These are phyloP conservation scores for Quambalaria eucalypti DNA, from an alignment of 1,284 basidiomycete genomes.

Conservation along the genomic window DNA sequence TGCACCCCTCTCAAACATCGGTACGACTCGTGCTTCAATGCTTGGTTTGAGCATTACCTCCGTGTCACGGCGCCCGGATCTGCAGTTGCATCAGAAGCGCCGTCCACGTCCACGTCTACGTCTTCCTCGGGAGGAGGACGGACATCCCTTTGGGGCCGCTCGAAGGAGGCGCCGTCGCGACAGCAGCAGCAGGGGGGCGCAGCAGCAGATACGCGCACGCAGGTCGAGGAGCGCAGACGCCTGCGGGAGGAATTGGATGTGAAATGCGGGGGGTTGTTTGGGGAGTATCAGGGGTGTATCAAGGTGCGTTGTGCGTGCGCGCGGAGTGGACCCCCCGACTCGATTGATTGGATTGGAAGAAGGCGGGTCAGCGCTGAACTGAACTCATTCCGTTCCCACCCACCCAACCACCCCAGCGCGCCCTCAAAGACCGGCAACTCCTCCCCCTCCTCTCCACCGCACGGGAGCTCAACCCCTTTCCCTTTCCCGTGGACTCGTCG, in stretches of 20 bases:
- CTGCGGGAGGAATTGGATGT: constrained; percentile 56
- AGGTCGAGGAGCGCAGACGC: background rate
- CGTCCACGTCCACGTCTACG: constrained; percentile 11
- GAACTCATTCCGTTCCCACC: background rate
- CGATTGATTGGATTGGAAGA: background rate
- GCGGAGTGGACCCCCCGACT: background rate
- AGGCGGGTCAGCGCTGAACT: background rate
- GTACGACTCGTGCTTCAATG: constrained; percentile 89
- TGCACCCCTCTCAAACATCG: constrained; percentile 81
- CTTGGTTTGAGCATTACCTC: constrained; percentile 90
- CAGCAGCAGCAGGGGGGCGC: constrained; percentile 52
- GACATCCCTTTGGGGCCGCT: too few relatives aligned
- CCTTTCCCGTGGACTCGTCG: constrained; percentile 28
- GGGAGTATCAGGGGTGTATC: constrained; percentile 68
- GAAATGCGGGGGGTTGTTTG: constrained; percentile 72
- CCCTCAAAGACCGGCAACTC: constrained; percentile 69
- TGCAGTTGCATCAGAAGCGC: too few relatives aligned
- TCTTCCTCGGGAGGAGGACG: constrained; percentile 9
- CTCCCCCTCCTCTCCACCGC: constrained; percentile 69
- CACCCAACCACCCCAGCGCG: constrained; percentile 54
- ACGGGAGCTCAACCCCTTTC: constrained; percentile 49
- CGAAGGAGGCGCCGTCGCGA: constrained; percentile 50
- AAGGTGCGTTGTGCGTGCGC: constrained; percentile 52
- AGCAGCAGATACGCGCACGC: constrained; percentile 23
- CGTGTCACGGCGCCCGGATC: constrained; percentile 24